These are phyloP conservation scores for Drosera capensis DNA, from an alignment of 148 eudicot genomes.

Conservation along the genomic window DNA sequence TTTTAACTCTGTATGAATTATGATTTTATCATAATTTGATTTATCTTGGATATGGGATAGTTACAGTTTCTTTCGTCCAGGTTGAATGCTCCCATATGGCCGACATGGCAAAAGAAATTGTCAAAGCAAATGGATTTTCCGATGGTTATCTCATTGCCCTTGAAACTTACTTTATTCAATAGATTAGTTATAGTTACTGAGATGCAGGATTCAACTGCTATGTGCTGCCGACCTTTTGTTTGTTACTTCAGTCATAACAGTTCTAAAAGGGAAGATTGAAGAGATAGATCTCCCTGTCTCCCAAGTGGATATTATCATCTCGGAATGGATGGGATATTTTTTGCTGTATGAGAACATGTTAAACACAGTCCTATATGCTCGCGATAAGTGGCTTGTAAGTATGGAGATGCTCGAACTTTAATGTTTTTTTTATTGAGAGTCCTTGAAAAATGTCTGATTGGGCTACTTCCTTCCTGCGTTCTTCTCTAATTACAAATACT, in stretches of 20 bases:
- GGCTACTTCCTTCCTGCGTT: too few species aligned
- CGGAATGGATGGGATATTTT: constrained; percentile 99
- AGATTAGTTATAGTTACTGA: not conserved
- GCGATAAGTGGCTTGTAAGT: constrained; percentile 98
- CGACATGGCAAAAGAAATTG: constrained; percentile 82
- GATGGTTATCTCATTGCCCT: constrained; percentile 31
- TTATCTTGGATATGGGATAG: not conserved
- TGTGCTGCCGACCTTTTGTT: constrained; percentile 6
- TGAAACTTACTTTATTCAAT: too few species aligned
- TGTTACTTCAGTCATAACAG: constrained; percentile 59
- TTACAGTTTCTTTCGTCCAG: constrained; percentile 20
- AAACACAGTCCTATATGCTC: constrained; percentile 89
- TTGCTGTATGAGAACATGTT: constrained; percentile 87
- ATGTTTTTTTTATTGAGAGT: not conserved
- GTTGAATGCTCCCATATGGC: constrained; percentile 99
- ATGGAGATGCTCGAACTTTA: not conserved
- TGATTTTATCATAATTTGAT: too few species aligned
- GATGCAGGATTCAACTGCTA: not conserved
- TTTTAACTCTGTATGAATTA: too few species aligned
- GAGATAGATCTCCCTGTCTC: constrained; percentile 89
- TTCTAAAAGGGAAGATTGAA: constrained; percentile 86
- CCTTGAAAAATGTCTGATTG: too few species aligned
- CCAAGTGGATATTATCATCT: constrained; percentile 82
- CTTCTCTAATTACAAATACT: too few species aligned
- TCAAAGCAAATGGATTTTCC: constrained; percentile 63